Evolutionary conservation across 371 early-diverging fungal species (phyloP).

Genomic region (Mortierella sp.): DNA sequence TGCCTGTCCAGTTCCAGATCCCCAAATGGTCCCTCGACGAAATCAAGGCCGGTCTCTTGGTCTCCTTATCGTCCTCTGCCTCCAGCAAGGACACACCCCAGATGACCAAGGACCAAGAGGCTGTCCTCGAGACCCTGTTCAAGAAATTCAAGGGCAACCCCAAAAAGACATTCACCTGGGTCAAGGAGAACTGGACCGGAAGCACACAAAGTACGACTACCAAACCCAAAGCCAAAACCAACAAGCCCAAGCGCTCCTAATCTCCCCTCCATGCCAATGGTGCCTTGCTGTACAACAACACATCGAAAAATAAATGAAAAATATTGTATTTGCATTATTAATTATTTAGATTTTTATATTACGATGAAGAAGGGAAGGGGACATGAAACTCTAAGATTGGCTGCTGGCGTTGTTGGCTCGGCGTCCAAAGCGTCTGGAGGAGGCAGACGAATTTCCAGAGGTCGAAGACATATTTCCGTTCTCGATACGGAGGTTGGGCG

Average conservation of each 20-base stretch:
- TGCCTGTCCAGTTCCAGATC: slow-evolving; percentile 38
- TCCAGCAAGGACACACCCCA: neutral
- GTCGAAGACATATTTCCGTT: slow-evolving; percentile 12
- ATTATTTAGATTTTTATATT: neutral
- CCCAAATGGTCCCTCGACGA: slow-evolving; percentile 48
- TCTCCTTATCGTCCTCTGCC: slow-evolving; percentile 16
- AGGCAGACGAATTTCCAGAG: slow-evolving; percentile 7
- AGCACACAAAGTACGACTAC: neutral
- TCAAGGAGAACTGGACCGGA: slow-evolving; percentile 31
- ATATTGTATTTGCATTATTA: neutral
- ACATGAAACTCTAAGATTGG: slow-evolving; percentile 6
- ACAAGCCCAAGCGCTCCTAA: slow-evolving; percentile 17
- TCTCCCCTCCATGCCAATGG: neutral
- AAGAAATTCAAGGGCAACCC: slow-evolving; percentile 35
- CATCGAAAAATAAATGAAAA: neutral
- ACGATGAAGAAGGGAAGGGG: neutral
- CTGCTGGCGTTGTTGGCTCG: slow-evolving; percentile 33
- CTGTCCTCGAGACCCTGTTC: slow-evolving; percentile 17
- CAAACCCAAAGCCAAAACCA: slow-evolving; percentile 10
- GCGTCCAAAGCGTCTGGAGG: slow-evolving; percentile 40
- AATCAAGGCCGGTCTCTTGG: slow-evolving; percentile 34
- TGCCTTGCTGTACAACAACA: neutral
- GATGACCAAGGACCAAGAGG: slow-evolving; percentile 33
- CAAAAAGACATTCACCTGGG: slow-evolving; percentile 35
- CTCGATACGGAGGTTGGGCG: slow-evolving; percentile 53